Evolutionary conservation across 805 yeast species (phyloP).

Genomic region (Wickerhamiella spandovensis): DNA sequence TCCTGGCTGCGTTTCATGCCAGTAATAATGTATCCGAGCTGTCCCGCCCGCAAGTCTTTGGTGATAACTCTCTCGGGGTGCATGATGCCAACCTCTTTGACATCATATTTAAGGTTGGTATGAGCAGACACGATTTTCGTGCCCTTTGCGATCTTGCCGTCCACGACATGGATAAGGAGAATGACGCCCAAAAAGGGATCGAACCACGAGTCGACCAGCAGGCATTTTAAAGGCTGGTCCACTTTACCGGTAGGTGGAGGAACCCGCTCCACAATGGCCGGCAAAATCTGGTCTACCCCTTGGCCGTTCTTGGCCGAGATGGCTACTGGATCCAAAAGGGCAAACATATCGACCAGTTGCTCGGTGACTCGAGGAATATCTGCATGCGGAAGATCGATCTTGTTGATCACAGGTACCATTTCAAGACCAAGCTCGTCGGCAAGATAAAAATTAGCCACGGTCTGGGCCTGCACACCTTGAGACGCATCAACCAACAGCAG

Average conservation of each 20-base stretch:
- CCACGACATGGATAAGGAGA: constrained; percentile 68
- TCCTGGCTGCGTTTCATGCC: constrained; percentile 84
- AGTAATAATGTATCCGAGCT: constrained; percentile 87
- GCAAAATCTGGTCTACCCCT: constrained; percentile 66
- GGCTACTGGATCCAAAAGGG: constrained; percentile 49
- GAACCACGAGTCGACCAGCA: constrained; percentile 96
- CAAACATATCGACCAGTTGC: constrained; percentile 77
- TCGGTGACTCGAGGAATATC: constrained; percentile 68
- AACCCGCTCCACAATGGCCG: constrained; percentile 67
- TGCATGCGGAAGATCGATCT: constrained; percentile 80
- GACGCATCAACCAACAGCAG: constrained; percentile 81
- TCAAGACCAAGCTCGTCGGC: constrained; percentile 77
- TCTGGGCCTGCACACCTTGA: constrained; percentile 95
- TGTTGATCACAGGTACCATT: constrained; percentile 79
- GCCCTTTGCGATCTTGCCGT: constrained; percentile 66
- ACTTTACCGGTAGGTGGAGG: constrained; percentile 59
- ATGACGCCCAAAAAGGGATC: constrained; percentile 88
- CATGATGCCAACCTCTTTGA: constrained; percentile 90
- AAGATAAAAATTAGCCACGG: constrained; percentile 90
- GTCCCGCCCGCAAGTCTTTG: constrained; percentile 64
- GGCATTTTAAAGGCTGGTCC: constrained; percentile 46
- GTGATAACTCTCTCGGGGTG: constrained; percentile 72
- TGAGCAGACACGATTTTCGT: constrained; percentile 66
- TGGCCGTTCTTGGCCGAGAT: constrained; percentile 89
- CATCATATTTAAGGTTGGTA: constrained; percentile 64